Evolutionary conservation across 306 rosid species (phyloP).

Genomic region (Canavalia gladiata): DNA sequence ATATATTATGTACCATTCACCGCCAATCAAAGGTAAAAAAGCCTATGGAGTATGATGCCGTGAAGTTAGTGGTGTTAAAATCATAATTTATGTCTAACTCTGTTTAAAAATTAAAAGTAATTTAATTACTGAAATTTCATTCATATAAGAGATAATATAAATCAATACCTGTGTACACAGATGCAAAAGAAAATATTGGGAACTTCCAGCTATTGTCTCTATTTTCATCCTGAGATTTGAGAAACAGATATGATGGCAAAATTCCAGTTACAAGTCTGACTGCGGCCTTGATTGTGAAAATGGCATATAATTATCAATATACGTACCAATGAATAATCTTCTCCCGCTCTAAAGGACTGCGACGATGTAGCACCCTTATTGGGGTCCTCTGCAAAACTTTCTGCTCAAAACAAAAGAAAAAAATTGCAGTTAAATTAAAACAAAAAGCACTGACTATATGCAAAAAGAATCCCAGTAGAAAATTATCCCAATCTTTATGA

Average conservation of each 20-base stretch:
- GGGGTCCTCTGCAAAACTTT: constrained; percentile 88
- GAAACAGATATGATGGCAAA: constrained; percentile 36
- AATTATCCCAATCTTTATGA: constrained; percentile 9
- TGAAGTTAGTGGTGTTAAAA: constrained; percentile 12
- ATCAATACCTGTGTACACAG: constrained; percentile 86
- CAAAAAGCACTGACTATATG: background rate
- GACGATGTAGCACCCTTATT: constrained; percentile 93
- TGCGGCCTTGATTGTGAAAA: constrained; percentile 13
- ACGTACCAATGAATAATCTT: constrained; percentile 88
- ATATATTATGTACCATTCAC: constrained; percentile 4
- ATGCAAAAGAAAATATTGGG: constrained; percentile 91
- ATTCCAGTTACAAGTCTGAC: constrained; percentile 38
- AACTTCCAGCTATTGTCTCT: constrained; percentile 77
- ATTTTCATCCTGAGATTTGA: constrained; percentile 77
- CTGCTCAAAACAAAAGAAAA: constrained; percentile 55
- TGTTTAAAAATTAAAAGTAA: background rate
- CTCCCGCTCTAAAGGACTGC: constrained; percentile 94
- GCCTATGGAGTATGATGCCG: constrained; percentile 28
- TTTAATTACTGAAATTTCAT: constrained; percentile 11
- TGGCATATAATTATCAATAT: constrained; percentile 33
- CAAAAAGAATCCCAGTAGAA: constrained; percentile 1
- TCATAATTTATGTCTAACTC: background rate
- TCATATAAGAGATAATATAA: constrained; percentile 2
- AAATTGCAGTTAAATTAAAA: background rate
- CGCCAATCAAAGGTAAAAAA: constrained; percentile 40